Conservation (phyloP, 164 flowering plant genomes). For the Piper betle region DNA sequence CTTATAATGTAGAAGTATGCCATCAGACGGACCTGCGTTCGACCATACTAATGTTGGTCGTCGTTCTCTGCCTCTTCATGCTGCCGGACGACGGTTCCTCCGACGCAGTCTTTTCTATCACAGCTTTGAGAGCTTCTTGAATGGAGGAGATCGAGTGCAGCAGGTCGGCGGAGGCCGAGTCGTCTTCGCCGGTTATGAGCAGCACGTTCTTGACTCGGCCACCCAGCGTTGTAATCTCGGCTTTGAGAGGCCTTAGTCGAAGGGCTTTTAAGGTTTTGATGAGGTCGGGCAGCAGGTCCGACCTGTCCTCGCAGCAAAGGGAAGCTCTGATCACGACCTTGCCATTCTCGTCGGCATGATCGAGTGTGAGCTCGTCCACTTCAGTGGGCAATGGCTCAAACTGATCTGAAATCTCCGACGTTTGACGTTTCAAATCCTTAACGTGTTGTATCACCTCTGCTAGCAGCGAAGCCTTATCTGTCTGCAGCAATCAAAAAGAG, state of each 20-base stretch:
- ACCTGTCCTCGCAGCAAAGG: slow-evolving; percentile 82
- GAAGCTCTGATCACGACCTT: slow-evolving; percentile 69
- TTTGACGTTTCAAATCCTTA: slow-evolving; percentile 81
- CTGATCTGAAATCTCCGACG: slow-evolving; percentile 68
- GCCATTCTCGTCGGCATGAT: slow-evolving; percentile 59
- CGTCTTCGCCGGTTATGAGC: slow-evolving; percentile 53
- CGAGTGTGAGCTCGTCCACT: slow-evolving; percentile 65
- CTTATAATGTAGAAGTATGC: too few species aligned
- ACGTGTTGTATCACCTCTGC: slow-evolving; percentile 97
- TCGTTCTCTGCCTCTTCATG: slow-evolving; percentile 72
- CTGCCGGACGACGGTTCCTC: slow-evolving; percentile 54
- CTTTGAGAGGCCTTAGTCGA: slow-evolving; percentile 61
- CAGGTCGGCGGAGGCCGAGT: slow-evolving; percentile 9
- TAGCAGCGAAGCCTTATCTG: slow-evolving; percentile 93
- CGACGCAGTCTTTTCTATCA: slow-evolving; percentile 51
- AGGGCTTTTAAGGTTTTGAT: slow-evolving; percentile 77
- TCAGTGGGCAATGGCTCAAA: slow-evolving; percentile 74
- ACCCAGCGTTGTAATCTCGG: slow-evolving; percentile 86
- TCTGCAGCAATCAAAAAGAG: slow-evolving; percentile 27
- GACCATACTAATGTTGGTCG: slow-evolving; percentile 31
- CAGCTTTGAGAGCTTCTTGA: slow-evolving; percentile 67
- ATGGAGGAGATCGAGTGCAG: slow-evolving; percentile 42
- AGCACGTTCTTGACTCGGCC: slow-evolving; percentile 79
- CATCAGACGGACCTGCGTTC: slow-evolving; percentile 41
- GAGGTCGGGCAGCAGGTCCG: slow-evolving; percentile 77